Evolutionary conservation across 2,329 filamentous ascomycete genomes (phyloP), one percentile per base, ranked within the genome.

Genomic region (Fusarium sp.): DNA sequence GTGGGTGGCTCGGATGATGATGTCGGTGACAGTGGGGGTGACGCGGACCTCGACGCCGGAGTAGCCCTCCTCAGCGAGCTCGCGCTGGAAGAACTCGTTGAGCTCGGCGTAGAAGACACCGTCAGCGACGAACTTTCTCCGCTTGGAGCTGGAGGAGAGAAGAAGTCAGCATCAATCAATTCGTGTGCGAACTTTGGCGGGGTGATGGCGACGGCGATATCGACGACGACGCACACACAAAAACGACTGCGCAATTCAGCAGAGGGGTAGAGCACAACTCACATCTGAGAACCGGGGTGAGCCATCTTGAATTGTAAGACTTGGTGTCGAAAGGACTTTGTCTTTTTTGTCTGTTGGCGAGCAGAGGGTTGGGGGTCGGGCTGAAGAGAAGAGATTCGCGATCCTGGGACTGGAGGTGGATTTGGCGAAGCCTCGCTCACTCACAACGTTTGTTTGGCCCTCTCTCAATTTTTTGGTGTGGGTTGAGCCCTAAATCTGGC

Each of bases 51-150:
- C 97, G 87, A 99, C 97, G 86, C 97, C 97, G 68, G 97, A 99
- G 93, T 99, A 99, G 83, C 97, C 97, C 91, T 99, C 97, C 93
- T 99, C 97, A 86, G 97, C 97, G 86, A 99, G 92, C 90, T 99
- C 97, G 88, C 97, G 96, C 92, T 98, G 97, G 95, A 99, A 99
- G 94, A 99, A 99, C 91, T 99, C 97, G 93, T 99, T 99, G 88
- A 99, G 91, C 90, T 99, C 97, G 91, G 97, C 97, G 89, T 98
- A 99, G 94, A 99, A 99, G 85, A 99, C 97, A 93, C 97, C 97
- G 89, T 99, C 97, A 81, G 93, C 94, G 86, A 96, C 93, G 90
- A 95, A 96, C 92, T 96, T 96, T 92, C 94, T 94, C 88, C 93
- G 89, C 93, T 96, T 96, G 87, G 93, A 95, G 88, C 94, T 95